Base-by-base conservation (phyloP, 2,329 filamentous ascomycete genomes). In the Neonectria ditissima region DNA sequence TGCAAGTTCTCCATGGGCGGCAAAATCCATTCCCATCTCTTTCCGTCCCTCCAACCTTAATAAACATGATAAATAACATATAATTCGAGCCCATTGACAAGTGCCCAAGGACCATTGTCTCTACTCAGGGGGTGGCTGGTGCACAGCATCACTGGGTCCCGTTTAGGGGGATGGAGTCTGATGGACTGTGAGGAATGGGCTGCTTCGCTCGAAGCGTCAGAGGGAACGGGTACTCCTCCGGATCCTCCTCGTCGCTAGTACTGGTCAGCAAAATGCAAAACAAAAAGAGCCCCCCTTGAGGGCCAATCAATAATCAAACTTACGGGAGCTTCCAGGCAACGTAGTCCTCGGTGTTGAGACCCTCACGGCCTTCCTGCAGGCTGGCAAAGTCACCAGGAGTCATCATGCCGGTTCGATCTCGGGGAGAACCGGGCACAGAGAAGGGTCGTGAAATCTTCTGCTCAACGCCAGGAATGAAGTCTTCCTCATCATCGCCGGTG, bases 301-400 rank as follows among this genome's bases (percentile, higher is more conserved):
- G 5, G 2, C 4, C 3, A 41, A 9, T 7, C 0, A 24, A 16
- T 43, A 30, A 30, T 2, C 64, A 32, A 24, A 94, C 94, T 91
- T 87, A 98, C 92, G 95, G 96, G 63, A 98, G 84, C 82, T 97
- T 97, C 96, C 96, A 99, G 32, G 95, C 92, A 75, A 98, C 93
- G 79, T 99, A 98, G 77, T 99, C 96, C 80, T 99, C 96, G 0
- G 96, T 98, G 81, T 87, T 96, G 71, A 99, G 82, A 1, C 95
- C 94, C 79, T 99, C 96, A 45, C 91, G 91, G 47, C 94, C 93
- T 80, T 99, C 96, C 80, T 98, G 96, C 59, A 99, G 83, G 71
- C 93, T 97, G 28, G 94, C 96, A 84, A 98, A 98, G 79, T 99
- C 96, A 50, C 96, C 96, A 8, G 96, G 96, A 1, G 96, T 99